Conservation (phyloP, 129 eudicot genomes). For the Flaveria linearis region DNA sequence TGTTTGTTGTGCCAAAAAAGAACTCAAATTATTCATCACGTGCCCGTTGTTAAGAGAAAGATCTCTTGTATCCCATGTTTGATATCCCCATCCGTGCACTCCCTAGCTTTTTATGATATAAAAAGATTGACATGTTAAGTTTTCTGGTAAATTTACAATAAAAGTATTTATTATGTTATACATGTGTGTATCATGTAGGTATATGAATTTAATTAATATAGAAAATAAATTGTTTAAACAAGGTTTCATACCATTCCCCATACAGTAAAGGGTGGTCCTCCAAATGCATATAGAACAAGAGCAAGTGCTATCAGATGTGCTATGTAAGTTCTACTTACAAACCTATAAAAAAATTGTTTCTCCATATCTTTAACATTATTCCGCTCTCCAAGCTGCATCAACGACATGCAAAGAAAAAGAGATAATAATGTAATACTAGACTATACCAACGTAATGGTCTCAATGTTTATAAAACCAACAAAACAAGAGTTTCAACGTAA, state of each 20-base stretch:
- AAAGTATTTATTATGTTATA: too few relatives aligned
- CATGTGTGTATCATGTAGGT: too few relatives aligned
- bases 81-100: constrained; percentile 60
- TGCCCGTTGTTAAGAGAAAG: constrained; percentile 70
- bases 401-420: neutral
- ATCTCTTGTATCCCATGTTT: constrained; percentile 65
- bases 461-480: too few relatives aligned
- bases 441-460: too few relatives aligned
- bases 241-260: constrained; percentile 38
- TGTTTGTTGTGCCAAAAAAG: neutral
- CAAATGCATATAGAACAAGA: constrained; percentile 27
- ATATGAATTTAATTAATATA: too few relatives aligned
- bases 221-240: neutral
- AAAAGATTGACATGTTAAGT: neutral
- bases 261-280: constrained; percentile 34
- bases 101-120: constrained; percentile 47
- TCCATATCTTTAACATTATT: constrained; percentile 33
- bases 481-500: too few relatives aligned
- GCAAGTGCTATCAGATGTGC: constrained; percentile 33
- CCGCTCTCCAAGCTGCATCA: constrained; percentile 20
- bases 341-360: constrained; percentile 34
- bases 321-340: constrained; percentile 26
- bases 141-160: neutral
- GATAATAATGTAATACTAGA: too few relatives aligned
- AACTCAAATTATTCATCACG: neutral